Conservation (phyloP, 2,329 filamentous ascomycete species). For the Phialophora tarda region DNA sequence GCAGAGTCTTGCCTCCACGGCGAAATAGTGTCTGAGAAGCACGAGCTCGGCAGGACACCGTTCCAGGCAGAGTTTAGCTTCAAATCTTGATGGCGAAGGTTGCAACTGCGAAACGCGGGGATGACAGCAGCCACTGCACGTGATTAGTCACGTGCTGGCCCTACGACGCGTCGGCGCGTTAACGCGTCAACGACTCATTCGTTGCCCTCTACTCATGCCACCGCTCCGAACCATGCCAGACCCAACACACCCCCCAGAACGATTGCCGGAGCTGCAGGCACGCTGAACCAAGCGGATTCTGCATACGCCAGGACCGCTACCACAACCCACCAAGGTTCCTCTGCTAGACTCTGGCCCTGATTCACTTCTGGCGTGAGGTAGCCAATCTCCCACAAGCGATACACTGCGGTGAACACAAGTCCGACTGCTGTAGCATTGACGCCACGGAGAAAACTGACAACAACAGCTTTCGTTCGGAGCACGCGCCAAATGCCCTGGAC, state of each 20-base stretch:
- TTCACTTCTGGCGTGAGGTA: slow-evolving; percentile 59
- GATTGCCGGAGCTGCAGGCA: slow-evolving; percentile 54
- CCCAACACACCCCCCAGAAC: slow-evolving; percentile 56
- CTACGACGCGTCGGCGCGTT: neutral
- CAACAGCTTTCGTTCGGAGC: slow-evolving; percentile 53
- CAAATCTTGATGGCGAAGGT: neutral
- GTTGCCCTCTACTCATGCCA: slow-evolving; percentile 32
- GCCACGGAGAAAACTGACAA: slow-evolving; percentile 59
- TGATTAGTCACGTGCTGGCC: neutral
- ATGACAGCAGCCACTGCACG: neutral
- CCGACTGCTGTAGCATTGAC: slow-evolving; percentile 67
- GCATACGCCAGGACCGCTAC: slow-evolving; percentile 60
- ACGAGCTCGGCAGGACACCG: slow-evolving; percentile 10
- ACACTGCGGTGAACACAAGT: slow-evolving; percentile 68
- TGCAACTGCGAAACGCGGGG: neutral
- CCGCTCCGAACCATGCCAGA: slow-evolving; percentile 55
- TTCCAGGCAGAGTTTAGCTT: neutral
- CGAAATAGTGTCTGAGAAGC: neutral
- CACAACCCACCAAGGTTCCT: slow-evolving; percentile 69
- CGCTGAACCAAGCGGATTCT: slow-evolving; percentile 55
- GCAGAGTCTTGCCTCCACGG: neutral
- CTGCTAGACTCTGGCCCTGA: slow-evolving; percentile 59
- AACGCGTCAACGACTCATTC: neutral
- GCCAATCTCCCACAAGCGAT: slow-evolving; percentile 67
- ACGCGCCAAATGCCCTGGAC: slow-evolving; percentile 61